A percentile compares a stretch with the other conserved stretches of the same genome.
These are phyloP conservation scores for Trichoderma asperelloides DNA, from an alignment of 495 filamentous ascomycete genomes.

Conservation along the genomic window DNA sequence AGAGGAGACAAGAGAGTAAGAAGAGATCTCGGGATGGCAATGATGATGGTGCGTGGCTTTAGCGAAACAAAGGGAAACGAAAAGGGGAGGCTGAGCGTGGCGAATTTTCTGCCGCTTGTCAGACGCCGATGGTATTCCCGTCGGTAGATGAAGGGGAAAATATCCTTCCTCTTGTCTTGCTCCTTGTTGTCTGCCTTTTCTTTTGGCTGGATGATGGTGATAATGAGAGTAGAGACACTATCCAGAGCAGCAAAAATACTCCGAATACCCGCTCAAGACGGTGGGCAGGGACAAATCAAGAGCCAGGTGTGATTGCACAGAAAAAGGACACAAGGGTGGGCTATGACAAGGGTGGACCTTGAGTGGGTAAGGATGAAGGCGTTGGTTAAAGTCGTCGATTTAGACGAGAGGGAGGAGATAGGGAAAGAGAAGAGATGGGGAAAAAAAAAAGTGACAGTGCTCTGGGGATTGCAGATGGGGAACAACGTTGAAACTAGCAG, in stretches of 20 bases:
- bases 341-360: background rate
- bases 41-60: background rate
- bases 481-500: too few species aligned
- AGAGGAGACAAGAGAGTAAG: background rate
- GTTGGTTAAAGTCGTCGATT: slow-evolving; percentile 15
- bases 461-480: too few species aligned
- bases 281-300: background rate
- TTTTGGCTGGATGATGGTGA: too few species aligned
- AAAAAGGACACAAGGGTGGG: background rate
- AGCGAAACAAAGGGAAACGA: background rate
- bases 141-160: too few species aligned
- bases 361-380: slow-evolving; percentile 9
- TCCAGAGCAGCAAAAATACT: background rate
- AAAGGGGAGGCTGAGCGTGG: background rate
- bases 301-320: background rate
- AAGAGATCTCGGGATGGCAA: background rate
- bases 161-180: too few species aligned
- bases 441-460: background rate
- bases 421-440: background rate
- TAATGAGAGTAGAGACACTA: background rate
- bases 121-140: too few species aligned
- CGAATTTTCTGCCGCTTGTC: background rate
- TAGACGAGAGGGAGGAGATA: background rate
- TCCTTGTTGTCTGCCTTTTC: too few species aligned
- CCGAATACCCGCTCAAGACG: background rate